phyloP scores from a whole-genome alignment of 2,329 filamentous ascomycete genomes.

The Pleochaeta shiraiana region DNA sequence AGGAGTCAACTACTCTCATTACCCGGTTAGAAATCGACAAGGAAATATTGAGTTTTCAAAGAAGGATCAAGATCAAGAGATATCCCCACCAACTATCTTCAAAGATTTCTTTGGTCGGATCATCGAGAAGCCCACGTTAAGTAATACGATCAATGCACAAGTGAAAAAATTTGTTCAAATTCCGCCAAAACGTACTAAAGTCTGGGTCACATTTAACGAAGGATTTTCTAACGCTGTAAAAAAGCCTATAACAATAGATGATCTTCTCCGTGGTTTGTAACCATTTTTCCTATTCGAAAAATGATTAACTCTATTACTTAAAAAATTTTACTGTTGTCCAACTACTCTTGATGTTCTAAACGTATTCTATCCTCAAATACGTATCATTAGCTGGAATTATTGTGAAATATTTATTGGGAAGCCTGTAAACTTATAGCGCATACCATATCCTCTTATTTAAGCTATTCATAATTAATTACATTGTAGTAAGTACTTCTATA shows the following conservation, averaged over 20 bases:
- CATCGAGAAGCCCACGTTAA: constrained; percentile 16
- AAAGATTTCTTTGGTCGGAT: constrained; percentile 73
- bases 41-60: neutral
- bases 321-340: too few species aligned
- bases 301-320: too few species aligned
- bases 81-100: constrained; percentile 25
- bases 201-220: constrained; percentile 81
- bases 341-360: too few species aligned
- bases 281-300: too few species aligned
- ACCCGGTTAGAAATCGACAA: constrained; percentile 22
- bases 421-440: too few species aligned
- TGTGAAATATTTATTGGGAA: too few species aligned
- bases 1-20: constrained; percentile 41
- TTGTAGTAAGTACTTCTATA: too few species aligned
- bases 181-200: constrained; percentile 29
- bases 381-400: too few species aligned
- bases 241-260: constrained; percentile 63
- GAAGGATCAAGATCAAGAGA: too few species aligned
- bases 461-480: too few species aligned
- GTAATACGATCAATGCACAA: constrained; percentile 34
- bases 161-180: constrained; percentile 12
- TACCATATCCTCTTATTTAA: too few species aligned
- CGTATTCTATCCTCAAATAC: too few species aligned
- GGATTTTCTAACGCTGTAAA: constrained; percentile 81
- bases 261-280: constrained; percentile 48